Percentiles rank a stretch among this genome's conserved stretches.
phyloP scores from a whole-genome alignment of 305 asterid genomes.

The Fraxinus baroniana region DNA sequence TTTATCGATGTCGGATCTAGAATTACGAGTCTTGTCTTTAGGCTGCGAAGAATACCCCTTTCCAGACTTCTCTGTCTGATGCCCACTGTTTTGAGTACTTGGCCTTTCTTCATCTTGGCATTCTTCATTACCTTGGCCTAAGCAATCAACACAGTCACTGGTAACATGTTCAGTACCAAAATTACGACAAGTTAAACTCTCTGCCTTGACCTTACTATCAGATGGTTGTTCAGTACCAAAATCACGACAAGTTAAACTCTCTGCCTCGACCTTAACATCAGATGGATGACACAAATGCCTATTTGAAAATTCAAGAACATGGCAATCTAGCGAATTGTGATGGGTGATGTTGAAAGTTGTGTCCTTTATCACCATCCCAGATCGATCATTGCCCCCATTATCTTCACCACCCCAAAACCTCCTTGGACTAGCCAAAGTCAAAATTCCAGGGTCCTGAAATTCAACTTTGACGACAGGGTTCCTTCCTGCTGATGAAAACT shows the following conservation, averaged over 20 bases:
- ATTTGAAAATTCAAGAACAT: neutral
- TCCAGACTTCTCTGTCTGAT: constrained; percentile 42
- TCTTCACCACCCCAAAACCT: constrained; percentile 53
- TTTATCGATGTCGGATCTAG: constrained; percentile 39
- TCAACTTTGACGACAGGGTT: constrained; percentile 42
- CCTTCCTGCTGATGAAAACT: constrained; percentile 43
- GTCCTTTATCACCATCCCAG: constrained; percentile 42
- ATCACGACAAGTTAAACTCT: constrained; percentile 22
- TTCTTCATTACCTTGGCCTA: constrained; percentile 31
- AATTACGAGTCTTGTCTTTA: constrained; percentile 41
- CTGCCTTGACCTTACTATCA: constrained; percentile 18
- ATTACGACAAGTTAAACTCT: constrained; percentile 21
- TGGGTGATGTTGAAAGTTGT: constrained; percentile 34
- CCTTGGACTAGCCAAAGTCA: constrained; percentile 46
- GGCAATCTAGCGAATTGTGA: constrained; percentile 11
- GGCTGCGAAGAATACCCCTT: constrained; percentile 46
- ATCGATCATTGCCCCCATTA: constrained; percentile 34
- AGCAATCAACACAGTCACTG: constrained; percentile 21
- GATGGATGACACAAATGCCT: neutral
- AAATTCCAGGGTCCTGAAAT: constrained; percentile 43
- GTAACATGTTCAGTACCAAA: constrained; percentile 25
- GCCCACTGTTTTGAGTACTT: constrained; percentile 32
- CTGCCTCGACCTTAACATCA: constrained; percentile 17
- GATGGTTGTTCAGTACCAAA: constrained; percentile 19
- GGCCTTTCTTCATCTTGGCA: constrained; percentile 33